Conservation (phyloP, 2,329 filamentous ascomycete genomes). For the Ophiostoma montium region DNA sequence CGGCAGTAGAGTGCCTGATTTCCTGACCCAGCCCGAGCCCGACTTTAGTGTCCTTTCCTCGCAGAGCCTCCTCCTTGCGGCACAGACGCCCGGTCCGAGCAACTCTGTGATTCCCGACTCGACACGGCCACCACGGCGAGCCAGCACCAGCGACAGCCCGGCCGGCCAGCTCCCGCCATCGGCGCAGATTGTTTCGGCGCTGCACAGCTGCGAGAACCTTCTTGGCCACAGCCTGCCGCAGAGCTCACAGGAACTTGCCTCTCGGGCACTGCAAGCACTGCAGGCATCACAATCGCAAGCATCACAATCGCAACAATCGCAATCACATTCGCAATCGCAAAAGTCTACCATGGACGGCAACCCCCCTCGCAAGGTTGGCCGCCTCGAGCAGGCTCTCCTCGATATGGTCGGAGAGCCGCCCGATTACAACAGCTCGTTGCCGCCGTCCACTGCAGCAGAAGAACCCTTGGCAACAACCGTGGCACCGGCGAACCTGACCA, state of each 20-base stretch:
- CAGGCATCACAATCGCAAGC: background rate
- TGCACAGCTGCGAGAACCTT: background rate
- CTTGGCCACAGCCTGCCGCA: background rate
- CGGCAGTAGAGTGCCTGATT: slow-evolving; percentile 1
- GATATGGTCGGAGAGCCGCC: background rate
- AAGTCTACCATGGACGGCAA: background rate
- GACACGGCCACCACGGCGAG: slow-evolving; percentile 5
- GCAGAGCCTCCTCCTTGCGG: background rate
- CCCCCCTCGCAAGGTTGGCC: background rate
- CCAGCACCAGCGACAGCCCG: background rate
- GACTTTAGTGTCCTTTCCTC: slow-evolving; percentile 6
- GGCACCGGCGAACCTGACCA: background rate
- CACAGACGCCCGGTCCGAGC: background rate
- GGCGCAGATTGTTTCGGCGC: background rate
- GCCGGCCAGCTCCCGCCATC: background rate
- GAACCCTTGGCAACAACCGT: background rate
- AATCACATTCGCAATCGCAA: background rate
- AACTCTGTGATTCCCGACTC: slow-evolving; percentile 9
- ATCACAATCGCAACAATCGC: background rate
- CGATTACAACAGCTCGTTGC: background rate
- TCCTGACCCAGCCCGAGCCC: slow-evolving; percentile 10
- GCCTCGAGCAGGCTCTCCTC: background rate
- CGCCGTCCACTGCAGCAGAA: background rate
- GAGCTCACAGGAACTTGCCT: no score
- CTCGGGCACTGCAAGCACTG: no score